Evolutionary conservation across 2,329 filamentous ascomycete species (phyloP), one percentile per base, ranked within the genome.

Genomic region (Colletotrichum sp.): DNA sequence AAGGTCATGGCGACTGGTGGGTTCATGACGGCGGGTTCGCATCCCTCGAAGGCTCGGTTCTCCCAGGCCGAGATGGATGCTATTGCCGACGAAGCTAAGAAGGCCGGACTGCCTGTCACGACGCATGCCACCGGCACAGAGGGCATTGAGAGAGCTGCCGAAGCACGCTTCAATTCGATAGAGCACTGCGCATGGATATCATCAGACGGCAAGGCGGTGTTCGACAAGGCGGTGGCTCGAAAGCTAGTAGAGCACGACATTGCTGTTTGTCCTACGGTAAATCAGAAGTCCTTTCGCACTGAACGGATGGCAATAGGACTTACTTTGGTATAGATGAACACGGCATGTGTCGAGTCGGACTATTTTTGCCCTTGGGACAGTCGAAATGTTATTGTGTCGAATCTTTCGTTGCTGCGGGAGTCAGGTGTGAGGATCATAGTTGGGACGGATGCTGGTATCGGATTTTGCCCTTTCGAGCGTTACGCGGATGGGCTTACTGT

Each of bases 281-380:
- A 16, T 26, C 6, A 57, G 8, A 44, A n/a, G 3, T 6, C 2
- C 39, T 44, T 5, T 44, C 5, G 8, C 8, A 44, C 8, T 44
- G 0, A 5, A n/a, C 0, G 39, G 2, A 10, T 10, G 1, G 18
- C 5, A n/a, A 4, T 10, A n/a, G 3, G 5, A 44, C 39, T 44
- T 5, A 44, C 39, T 44, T n/a, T 44, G 8, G 2, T n/a, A n/a
- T 16, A 57, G 21, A 57, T 57, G 52, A 57, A 57, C 12, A 57
- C 52, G 21, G 52, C 52, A 15, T 57, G 21, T 57, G 21, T 5
- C 12, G 52, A 57, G 52, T 1, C n/a, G n/a, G 24, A 57, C 1
- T 57, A 57, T 0, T 57, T 57, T 1, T 57, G 21, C 21, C 21
- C 52, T 16, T 57, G 52, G 52, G 52, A 57, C 52, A 1, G n/a